phyloP scores from a whole-genome alignment of 2,329 filamentous ascomycete genomes.

The Neonectria neomacrospora region DNA sequence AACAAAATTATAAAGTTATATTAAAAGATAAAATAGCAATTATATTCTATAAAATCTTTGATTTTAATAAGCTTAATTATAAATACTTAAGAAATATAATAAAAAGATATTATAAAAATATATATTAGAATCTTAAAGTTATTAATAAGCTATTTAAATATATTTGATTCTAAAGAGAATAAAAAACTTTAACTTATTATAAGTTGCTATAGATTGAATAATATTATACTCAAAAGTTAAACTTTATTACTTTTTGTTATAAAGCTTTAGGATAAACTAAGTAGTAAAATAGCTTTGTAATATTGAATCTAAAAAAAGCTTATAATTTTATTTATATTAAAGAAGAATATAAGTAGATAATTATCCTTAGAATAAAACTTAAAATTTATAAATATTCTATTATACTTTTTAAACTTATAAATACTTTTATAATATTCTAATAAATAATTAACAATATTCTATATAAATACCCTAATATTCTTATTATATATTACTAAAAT shows the following conservation, averaged over 20 bases:
- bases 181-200: constrained; percentile 30
- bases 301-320: constrained; percentile 28
- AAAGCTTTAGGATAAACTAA: constrained; percentile 37
- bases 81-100: constrained; percentile 6
- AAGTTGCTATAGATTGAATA: constrained; percentile 35
- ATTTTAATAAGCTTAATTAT: constrained; percentile 22
- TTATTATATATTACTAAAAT: constrained; percentile 30
- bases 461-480: constrained; percentile 23
- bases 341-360: constrained; percentile 52
- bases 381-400: too few relatives aligned
- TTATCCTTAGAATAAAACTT: constrained; percentile 46
- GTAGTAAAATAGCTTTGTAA: constrained; percentile 23
- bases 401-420: constrained; percentile 27
- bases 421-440: constrained; percentile 33
- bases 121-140: neutral
- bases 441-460: constrained; percentile 33
- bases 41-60: too few relatives aligned
- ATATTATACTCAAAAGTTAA: constrained; percentile 41
- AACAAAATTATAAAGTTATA: too few relatives aligned
- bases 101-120: constrained; percentile 22
- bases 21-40: too few relatives aligned
- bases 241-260: constrained; percentile 36
- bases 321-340: constrained; percentile 51
- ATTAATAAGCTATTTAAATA: neutral
- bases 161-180: constrained; percentile 28